These are phyloP conservation scores for Amaranthus tricolor DNA, from an alignment of 179 eudicot species.

Conservation along the genomic window DNA sequence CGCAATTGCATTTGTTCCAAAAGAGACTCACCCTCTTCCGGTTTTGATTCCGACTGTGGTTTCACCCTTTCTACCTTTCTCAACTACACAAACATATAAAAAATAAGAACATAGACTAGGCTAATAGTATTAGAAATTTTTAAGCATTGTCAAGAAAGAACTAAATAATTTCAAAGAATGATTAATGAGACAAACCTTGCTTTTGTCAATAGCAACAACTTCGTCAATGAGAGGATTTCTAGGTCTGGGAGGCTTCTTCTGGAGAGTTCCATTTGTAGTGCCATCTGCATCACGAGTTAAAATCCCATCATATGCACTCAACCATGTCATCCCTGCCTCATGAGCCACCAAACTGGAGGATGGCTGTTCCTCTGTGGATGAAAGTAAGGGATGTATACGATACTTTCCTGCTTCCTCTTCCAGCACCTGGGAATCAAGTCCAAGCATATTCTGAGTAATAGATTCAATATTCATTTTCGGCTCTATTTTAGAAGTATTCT, in stretches of 20 bases:
- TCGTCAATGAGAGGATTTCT: conserved; percentile 91
- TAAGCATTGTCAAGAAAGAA: neutral
- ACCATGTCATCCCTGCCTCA: conserved; percentile 38
- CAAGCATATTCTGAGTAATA: conserved; percentile 23
- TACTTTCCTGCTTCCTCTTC: conserved; percentile 26
- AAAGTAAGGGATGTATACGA: conserved; percentile 22
- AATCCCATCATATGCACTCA: conserved; percentile 29
- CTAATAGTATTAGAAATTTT: neutral
- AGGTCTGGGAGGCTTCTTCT: conserved; percentile 69
- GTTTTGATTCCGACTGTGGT: conserved; percentile 19
- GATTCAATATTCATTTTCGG: conserved; percentile 23
- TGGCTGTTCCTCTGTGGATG: conserved; percentile 29
- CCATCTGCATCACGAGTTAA: conserved; percentile 39
- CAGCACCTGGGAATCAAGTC: conserved; percentile 19
- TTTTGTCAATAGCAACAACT: conserved; percentile 83
- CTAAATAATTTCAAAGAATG: neutral
- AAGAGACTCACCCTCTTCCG: conserved; percentile 25
- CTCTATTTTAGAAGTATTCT: conserved; percentile 22
- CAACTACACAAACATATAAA: conserved; percentile 38
- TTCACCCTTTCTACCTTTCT: conserved; percentile 68
- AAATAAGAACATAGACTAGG: conserved; percentile 1
- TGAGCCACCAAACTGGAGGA: conserved; percentile 32
- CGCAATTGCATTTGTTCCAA: conserved; percentile 56
- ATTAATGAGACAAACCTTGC: conserved; percentile 55
- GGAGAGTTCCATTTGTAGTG: conserved; percentile 43